Base-by-base conservation (phyloP, 2,329 filamentous ascomycete genomes). In the Huntiella decipiens region DNA sequence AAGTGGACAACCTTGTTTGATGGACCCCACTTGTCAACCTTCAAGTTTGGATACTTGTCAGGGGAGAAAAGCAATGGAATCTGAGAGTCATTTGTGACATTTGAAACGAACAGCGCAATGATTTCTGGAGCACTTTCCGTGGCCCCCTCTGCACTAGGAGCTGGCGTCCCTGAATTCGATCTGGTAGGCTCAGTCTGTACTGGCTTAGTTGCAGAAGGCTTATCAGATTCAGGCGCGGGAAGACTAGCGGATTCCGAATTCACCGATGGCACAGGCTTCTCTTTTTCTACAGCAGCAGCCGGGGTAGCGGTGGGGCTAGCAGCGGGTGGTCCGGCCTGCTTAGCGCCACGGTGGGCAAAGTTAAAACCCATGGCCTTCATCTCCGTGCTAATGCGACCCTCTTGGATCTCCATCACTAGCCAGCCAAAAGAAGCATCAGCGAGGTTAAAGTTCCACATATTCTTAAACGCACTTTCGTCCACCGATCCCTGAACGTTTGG, bases 401-500 rank as follows among this genome's bases (percentile, higher is more conserved):
- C 83, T 58, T 98, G 91, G 50, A 98, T 80, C 60, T 98, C 91
- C 48, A 98, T 66, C 12, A 96, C 86, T 44, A 98, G 70, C 70
- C 86, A 98, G 51, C 91, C 91, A 60, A 96, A 98, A 15, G 91
- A 88, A 46, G 91, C 91, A 66, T 98, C 91, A 28, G 91, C 91
- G 53, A 98, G 65, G 62, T 96, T 96, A 66, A 98, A 98, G 63
- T 98, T 98, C 91, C 91, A 98, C 91, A 96, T 96, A 61, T 98
- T 98, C 70, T 98, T 98, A 73, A 98, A 98, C 1, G 91, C 91
- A 56, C 87, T 95, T 67, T 98, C 91, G 52, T 98, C 91, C 13
- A 98, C 86, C 57, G 93, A 83, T 31, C 91, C 91, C 43, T 84
- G 79, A 48, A 75, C 73, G 22, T 28, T 28, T 28, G 22, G 22